A percentile compares a stretch with the other conserved stretches of the same genome.
Conservation (phyloP, 805 yeast genomes). For the Saturnispora ahearnii region DNA sequence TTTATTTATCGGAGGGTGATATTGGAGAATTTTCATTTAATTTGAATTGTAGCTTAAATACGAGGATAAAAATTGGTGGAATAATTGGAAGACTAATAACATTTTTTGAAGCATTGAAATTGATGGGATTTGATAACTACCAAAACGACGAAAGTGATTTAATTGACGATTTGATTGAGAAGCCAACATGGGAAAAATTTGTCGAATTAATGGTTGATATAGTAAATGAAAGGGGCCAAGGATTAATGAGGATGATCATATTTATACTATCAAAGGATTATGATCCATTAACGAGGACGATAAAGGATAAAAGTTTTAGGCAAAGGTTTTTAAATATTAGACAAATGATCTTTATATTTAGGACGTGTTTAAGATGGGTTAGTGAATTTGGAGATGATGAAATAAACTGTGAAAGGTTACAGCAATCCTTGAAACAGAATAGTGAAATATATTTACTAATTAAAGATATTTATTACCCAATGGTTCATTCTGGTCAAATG, state of each 20-base stretch:
- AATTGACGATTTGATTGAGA: not conserved
- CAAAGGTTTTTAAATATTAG: not conserved
- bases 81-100: slow-evolving; percentile 3
- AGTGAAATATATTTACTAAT: not conserved
- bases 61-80: not conserved
- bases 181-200: slow-evolving; percentile 1
- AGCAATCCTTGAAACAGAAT: not conserved
- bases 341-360: not conserved
- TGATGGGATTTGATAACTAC: not conserved
- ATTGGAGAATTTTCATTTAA: not conserved
- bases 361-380: slow-evolving; percentile 5
- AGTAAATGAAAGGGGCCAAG: slow-evolving; percentile 2
- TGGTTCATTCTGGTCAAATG: not conserved
- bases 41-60: not conserved
- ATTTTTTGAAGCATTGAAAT: not conserved
- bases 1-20: slow-evolving; percentile 6
- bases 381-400: slow-evolving; percentile 1
- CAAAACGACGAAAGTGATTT: slow-evolving; percentile 1
- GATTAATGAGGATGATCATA: slow-evolving; percentile 6
- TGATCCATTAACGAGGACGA: not conserved
- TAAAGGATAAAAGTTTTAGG: not conserved
- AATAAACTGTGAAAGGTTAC: not conserved
- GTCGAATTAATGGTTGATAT: slow-evolving; percentile 2
- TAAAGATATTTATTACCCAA: slow-evolving; percentile 3
- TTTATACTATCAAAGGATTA: not conserved